Percentiles rank a stretch among this genome's conserved stretches.
These are phyloP conservation scores for Corylus avellana DNA, from an alignment of 306 rosid genomes.

Conservation along the genomic window DNA sequence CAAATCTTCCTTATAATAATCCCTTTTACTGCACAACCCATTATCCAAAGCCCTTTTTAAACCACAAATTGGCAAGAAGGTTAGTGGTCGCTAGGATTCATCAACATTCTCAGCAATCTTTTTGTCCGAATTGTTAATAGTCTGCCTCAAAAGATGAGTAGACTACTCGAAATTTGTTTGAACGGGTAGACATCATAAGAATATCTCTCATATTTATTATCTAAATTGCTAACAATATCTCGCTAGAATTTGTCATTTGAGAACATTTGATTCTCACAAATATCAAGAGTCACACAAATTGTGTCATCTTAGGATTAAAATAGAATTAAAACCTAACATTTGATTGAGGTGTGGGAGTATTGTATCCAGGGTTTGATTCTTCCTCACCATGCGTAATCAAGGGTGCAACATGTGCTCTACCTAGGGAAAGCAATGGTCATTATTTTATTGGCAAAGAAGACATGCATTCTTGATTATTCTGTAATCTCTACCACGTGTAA, in stretches of 20 bases:
- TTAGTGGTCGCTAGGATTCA: neutral
- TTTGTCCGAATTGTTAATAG: neutral
- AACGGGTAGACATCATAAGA: no score
- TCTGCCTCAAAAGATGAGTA: no score
- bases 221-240: neutral
- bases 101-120: neutral
- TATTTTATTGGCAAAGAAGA: neutral
- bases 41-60: neutral
- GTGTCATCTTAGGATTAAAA: neutral
- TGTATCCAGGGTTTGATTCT: neutral
- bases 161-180: no score
- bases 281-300: neutral
- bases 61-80: neutral
- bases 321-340: neutral
- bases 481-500: neutral
- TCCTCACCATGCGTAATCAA: constrained; percentile 6
- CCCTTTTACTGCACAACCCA: neutral
- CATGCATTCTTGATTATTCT: neutral
- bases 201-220: no score
- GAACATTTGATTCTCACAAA: neutral
- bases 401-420: neutral
- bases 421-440: neutral
- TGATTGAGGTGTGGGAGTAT: neutral
- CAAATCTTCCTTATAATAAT: neutral
- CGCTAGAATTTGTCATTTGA: neutral